A percentile compares a stretch with the other conserved stretches of the same genome.
These are phyloP conservation scores for Forsythia suspensa DNA, from an alignment of 257 asterid species.

Conservation along the genomic window DNA sequence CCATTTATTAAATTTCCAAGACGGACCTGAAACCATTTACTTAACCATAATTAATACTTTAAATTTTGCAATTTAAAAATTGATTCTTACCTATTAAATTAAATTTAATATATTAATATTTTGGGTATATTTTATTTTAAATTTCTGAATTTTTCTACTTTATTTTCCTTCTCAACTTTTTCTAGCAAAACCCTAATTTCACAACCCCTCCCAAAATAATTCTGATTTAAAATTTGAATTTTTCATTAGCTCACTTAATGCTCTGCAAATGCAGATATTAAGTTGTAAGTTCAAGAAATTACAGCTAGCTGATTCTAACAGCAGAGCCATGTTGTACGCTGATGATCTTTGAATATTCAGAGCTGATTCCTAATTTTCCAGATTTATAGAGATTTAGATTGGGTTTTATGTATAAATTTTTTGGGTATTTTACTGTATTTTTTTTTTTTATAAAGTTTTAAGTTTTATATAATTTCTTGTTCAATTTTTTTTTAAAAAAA, in stretches of 20 bases:
- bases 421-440: not conserved
- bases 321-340: slow-evolving; percentile 22
- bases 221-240: not conserved
- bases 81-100: slow-evolving; percentile 39
- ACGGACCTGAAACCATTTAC: slow-evolving; percentile 88
- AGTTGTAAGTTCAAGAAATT: slow-evolving; percentile 23
- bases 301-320: slow-evolving; percentile 14
- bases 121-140: slow-evolving; percentile 27
- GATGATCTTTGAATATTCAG: slow-evolving; percentile 32
- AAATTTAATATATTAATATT: slow-evolving; percentile 33
- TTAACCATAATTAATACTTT: slow-evolving; percentile 83
- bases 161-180: slow-evolving; percentile 23
- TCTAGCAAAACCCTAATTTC: slow-evolving; percentile 50
- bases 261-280: slow-evolving; percentile 33
- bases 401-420: slow-evolving; percentile 18
- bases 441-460: not conserved
- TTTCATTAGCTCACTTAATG: slow-evolving; percentile 20
- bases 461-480: not conserved
- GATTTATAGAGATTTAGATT: slow-evolving; percentile 25
- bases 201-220: slow-evolving; percentile 22
- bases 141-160: slow-evolving; percentile 28
- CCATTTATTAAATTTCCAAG: slow-evolving; percentile 68
- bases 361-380: slow-evolving; percentile 16
- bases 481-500: not conserved
- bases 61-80: slow-evolving; percentile 68